Evolutionary conservation across 495 filamentous ascomycete genomes (phyloP).

Genomic region (Lasiosphaeriaceae sp.): DNA sequence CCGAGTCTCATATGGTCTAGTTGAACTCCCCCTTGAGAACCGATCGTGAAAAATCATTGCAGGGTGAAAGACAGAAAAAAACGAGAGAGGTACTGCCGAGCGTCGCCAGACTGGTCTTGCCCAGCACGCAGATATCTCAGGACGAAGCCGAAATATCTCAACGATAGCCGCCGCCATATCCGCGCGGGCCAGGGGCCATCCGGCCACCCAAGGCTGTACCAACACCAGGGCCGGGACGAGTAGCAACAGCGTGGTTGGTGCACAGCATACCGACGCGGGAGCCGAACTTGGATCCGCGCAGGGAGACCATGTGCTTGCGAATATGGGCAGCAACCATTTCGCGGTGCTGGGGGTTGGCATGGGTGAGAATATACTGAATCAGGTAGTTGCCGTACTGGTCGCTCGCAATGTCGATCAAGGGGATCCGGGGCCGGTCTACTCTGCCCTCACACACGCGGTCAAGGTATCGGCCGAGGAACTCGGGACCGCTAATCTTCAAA

Average conservation of each 20-base stretch:
- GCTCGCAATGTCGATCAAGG: slow-evolving; percentile 95
- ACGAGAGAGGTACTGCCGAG: too few species aligned
- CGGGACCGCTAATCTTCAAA: slow-evolving; percentile 87
- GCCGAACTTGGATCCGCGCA: slow-evolving; percentile 96
- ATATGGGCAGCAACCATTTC: slow-evolving; percentile 92
- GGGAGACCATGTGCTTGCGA: slow-evolving; percentile 98
- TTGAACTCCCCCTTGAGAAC: slow-evolving; percentile 28
- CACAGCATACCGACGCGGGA: slow-evolving; percentile 98
- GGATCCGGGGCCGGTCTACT: slow-evolving; percentile 87
- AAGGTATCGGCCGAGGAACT: slow-evolving; percentile 91
- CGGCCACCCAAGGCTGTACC: slow-evolving; percentile 56
- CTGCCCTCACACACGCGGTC: slow-evolving; percentile 90
- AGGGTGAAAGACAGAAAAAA: slow-evolving; percentile 24
- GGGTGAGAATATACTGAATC: slow-evolving; percentile 91
- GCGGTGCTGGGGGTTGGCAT: slow-evolving; percentile 79
- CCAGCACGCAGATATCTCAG: too few species aligned
- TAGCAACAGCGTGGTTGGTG: slow-evolving; percentile 84
- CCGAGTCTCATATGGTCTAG: slow-evolving; percentile 31
- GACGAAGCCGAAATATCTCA: slow-evolving; percentile 5
- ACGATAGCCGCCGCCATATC: slow-evolving; percentile 48
- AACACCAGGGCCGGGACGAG: slow-evolving; percentile 77
- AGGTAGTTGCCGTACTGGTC: slow-evolving; percentile 99
- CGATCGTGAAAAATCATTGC: slow-evolving; percentile 26
- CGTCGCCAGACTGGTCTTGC: too few species aligned
- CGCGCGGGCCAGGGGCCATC: slow-evolving; percentile 50